Evolutionary conservation across 345 rosid species (phyloP).

Genomic region (Eucalyptus sideroxylon): DNA sequence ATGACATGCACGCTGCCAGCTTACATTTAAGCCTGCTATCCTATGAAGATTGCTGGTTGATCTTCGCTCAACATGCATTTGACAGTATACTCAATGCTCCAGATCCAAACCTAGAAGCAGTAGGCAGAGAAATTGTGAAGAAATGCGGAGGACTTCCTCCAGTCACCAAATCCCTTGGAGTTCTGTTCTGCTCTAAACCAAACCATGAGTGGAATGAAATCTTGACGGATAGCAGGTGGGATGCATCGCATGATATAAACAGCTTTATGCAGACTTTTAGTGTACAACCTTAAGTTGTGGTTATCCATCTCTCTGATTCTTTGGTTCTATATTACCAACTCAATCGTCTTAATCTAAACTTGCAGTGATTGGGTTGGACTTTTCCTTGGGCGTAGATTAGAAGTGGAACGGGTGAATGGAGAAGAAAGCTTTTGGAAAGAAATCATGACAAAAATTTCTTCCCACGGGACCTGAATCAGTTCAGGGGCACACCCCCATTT

Average conservation of each 20-base stretch:
- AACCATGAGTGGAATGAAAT: conserved; percentile 26
- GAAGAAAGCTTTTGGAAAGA: background rate
- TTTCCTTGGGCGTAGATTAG: background rate
- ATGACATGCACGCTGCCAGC: background rate
- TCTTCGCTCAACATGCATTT: conserved; percentile 7
- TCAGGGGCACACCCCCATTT: background rate
- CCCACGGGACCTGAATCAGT: background rate
- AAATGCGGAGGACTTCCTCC: conserved; percentile 31
- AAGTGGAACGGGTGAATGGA: background rate
- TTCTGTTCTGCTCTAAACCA: conserved; percentile 10
- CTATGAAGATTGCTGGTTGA: conserved; percentile 1
- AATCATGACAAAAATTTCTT: background rate
- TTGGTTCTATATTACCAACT: background rate
- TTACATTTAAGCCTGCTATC: background rate
- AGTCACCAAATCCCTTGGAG: conserved; percentile 25
- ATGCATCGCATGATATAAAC: conserved; percentile 13
- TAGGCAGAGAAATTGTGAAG: conserved; percentile 14
- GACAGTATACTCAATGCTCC: background rate
- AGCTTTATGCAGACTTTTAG: conserved; percentile 12
- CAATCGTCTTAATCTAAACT: background rate
- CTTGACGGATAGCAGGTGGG: conserved; percentile 19
- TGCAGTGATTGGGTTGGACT: background rate
- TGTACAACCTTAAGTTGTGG: background rate
- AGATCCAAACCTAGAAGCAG: background rate
- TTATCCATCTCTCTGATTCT: background rate